Conservation (phyloP, 75 land plant genomes). For the Picea glauca region DNA sequence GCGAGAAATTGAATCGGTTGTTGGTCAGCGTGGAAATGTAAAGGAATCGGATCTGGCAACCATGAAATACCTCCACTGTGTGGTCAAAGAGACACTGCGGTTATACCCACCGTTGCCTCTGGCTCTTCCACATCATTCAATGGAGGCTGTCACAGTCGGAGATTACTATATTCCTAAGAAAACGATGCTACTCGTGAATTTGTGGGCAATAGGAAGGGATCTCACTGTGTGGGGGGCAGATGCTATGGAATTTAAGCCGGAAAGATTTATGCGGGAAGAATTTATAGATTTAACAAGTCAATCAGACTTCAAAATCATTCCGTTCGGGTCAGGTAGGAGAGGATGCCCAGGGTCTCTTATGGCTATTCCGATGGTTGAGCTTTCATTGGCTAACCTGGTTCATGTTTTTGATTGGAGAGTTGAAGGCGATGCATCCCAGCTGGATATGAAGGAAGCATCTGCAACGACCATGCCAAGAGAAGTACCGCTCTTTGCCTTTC, state of each 20-base stretch:
- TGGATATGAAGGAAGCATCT: neutral
- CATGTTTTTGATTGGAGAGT: neutral
- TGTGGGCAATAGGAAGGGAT: slow-evolving; percentile 3
- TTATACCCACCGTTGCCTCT: neutral
- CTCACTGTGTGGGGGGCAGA: neutral
- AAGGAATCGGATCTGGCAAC: slow-evolving; percentile 9
- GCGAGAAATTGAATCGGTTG: slow-evolving; percentile 11
- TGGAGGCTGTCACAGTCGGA: neutral
- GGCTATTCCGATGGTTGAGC: neutral
- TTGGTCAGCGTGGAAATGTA: neutral
- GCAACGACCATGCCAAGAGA: neutral
- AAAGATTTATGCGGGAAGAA: slow-evolving; percentile 4
- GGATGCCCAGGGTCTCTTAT: neutral
- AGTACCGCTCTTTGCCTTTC: neutral
- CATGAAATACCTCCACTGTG: slow-evolving; percentile 1
- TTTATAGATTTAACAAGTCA: neutral
- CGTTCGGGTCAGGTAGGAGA: slow-evolving; percentile 7
- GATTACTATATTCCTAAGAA: neutral
- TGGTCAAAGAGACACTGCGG: neutral
- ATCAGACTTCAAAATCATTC: neutral
- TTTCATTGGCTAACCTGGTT: neutral
- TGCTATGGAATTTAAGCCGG: neutral
- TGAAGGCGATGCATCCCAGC: neutral
- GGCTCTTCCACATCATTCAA: neutral
- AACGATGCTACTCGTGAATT: neutral